Evolutionary conservation across 495 filamentous ascomycete species (phyloP), one percentile per base, ranked within the genome.

Genomic region (Penicillium crystallinum): DNA sequence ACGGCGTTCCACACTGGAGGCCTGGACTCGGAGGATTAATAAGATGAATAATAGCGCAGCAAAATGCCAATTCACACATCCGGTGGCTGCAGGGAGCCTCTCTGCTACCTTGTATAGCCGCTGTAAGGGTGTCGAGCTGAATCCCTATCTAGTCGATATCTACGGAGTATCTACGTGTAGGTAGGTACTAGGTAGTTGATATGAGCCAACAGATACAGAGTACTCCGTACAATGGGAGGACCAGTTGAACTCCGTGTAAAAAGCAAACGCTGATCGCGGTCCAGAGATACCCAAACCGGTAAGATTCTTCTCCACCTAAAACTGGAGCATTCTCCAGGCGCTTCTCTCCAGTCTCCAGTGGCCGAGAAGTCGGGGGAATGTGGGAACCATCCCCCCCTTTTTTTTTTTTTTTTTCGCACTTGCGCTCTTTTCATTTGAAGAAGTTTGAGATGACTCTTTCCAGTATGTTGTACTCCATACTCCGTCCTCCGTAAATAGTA

Each of bases 281-380:
- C 33, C n/a, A 37, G 21, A 25, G 15, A n/a, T n/a, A n/a, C 14
- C 44, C 2, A 36, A 46, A 15, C 11, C 4, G 31, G 33, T 27
- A 38, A 48, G 34, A 14, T 23, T 9, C n/a, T 30, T 10, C 37
- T 39, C 40, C 40, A 29, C 40, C 46, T 34, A 34, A 27, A 7
- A 27, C 46, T 38, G 8, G 46, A 48, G 46, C 17, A 48, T 14
- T 14, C 46, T 48, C 21, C 45, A 33, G 31, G n/a, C n/a, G n/a
- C n/a, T n/a, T 31, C 30, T 31, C 30, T 34, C 31, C 31, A 34
- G 31, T 34, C 34, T 48, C 34, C 46, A 35, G 45, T 37, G 25
- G 25, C 29, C 8, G 39, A 33, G 11, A 46, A 46, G 43, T 48
- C 34, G 46, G 33, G 44, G 44, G 46, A 37, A 37, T 48, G 34